Base-by-base conservation (phyloP, 345 rosid genomes). In the Triadica sebifera region DNA sequence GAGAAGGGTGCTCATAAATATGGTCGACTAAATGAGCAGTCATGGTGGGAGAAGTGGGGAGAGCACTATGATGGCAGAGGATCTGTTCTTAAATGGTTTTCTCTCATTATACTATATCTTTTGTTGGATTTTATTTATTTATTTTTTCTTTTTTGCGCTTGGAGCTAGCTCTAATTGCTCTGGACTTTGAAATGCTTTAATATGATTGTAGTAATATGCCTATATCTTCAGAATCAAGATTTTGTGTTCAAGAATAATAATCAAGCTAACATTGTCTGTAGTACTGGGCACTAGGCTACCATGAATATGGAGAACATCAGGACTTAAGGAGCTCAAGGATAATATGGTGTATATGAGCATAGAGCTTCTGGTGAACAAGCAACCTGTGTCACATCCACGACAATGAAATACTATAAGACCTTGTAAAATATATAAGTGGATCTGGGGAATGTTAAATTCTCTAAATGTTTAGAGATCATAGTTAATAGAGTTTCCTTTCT, bases 31-130 rank as follows among this genome's bases (percentile, higher is more conserved):
- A 95, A 95, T 78, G 99, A 92, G 83, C 97, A 95, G 75, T 95
- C 99, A 34, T 95, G 99, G 98, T 95, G 99, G 99, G 99, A 95
- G 82, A 95, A 95, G 78, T 95, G 99, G 99, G 99, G 99, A 74
- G 99, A 95, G 80, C 91, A 95, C 82, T 95, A 90, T 69, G 99
- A 95, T 82, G 99, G 99, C 83, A 82, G 91, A 81, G 99, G 99
- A 87, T 92, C 98, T 59, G 93, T 95, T 82, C 88, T 93, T 52
- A 95, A 95, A 95, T 95, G 99, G 99, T 95, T 74, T 56, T 68
- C 73, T 68, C 79, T 37, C 4, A 50, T 13, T 64, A 29, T 38
- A 46, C 58, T 63, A 50, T 69, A 38, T 57, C 51, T 50, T n/a
- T 50, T 9, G n/a, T 29, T 53, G 50, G 61, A 20, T 55, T 24